These are phyloP conservation scores for Madurella mycetomatis DNA, from an alignment of 2,329 filamentous ascomycete species.

Conservation along the genomic window DNA sequence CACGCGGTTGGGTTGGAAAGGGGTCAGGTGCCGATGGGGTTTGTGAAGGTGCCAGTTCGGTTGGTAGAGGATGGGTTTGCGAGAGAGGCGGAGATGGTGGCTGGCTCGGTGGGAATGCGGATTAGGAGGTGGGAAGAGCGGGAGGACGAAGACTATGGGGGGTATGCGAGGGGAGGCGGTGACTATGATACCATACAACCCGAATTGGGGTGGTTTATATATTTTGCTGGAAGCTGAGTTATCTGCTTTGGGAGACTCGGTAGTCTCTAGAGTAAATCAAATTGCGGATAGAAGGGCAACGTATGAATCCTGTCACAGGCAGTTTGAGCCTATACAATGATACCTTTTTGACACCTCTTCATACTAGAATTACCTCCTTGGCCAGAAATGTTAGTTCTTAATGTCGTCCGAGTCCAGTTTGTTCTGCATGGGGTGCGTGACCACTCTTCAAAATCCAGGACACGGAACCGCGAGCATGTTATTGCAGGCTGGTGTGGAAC, in stretches of 20 bases:
- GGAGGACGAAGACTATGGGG: background rate
- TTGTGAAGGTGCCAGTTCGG: conserved; percentile 28
- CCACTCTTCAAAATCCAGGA: background rate
- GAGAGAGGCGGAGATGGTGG: conserved; percentile 30
- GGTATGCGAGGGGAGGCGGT: conserved; percentile 9
- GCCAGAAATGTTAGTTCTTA: background rate
- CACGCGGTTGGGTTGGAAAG: conserved; percentile 19
- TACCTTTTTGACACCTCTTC: too few species aligned
- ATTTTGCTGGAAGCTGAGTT: conserved; percentile 17
- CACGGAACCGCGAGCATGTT: too few species aligned
- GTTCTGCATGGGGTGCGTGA: background rate
- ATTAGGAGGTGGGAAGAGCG: conserved; percentile 18
- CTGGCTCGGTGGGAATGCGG: conserved; percentile 28
- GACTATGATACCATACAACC: conserved; percentile 29
- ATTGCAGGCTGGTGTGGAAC: too few species aligned
- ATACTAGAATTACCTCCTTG: background rate
- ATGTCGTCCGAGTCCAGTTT: background rate
- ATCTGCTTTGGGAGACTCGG: background rate
- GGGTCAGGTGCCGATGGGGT: conserved; percentile 29
- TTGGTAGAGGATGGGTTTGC: conserved; percentile 25
- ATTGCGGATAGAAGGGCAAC: too few species aligned
- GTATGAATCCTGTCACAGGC: too few species aligned
- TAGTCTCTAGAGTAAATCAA: background rate
- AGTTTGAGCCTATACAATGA: too few species aligned
- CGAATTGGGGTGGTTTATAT: conserved; percentile 31